Base-by-base conservation (phyloP, 192 early-diverging fungal species). In the Dissophora globulifera region DNA sequence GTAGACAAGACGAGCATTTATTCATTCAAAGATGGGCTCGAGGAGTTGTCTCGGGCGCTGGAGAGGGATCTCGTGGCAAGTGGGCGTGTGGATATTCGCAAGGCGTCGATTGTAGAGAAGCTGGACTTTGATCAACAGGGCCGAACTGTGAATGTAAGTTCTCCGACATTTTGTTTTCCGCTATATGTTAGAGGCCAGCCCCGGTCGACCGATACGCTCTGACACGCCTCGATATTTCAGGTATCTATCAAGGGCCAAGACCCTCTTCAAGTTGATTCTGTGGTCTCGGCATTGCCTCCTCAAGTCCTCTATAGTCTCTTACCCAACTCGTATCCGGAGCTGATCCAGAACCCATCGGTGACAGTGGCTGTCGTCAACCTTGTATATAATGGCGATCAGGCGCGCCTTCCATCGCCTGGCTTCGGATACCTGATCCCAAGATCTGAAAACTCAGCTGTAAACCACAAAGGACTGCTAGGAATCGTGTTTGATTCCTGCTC, bases 381-480 rank as follows among this genome's bases (percentile, higher is more conserved):
- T 12, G 86, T 89, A 0, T 97, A 89, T 58, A 26, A 75, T 10
- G 74, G 67, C 12, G 51, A 70, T 4, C 62, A 78, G 9, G 63
- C 66, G 13, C 60, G 87, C 1, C 80, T 93, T 7, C 82, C 86
- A 0, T 83, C 92, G 12, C 84, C 89, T 45, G 96, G 96, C 1
- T 98, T 98, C 81, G 96, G 96, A 8, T 97, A 92, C 62, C 84
- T 98, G 22, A 88, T 93, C 13, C 96, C 96, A 6, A 78, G 82
- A 16, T 83, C 88, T 1, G 85, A 88, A 19, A 78, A 82, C 52
- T 75, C 70, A 16, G 83, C 85, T 35, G 69, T 60, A 10, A 80
- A 83, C 17, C 67, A 81, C 6, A 25, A 58, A 9, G 81, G 78
- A 26, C 82, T 89, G 7, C 78, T 98, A 12, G 96, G 96, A 12